A percentile compares a stretch with the other conserved stretches of the same genome.
Evolutionary conservation across 305 asterid genomes (phyloP).

Genomic region (Ruellia speciosa): DNA sequence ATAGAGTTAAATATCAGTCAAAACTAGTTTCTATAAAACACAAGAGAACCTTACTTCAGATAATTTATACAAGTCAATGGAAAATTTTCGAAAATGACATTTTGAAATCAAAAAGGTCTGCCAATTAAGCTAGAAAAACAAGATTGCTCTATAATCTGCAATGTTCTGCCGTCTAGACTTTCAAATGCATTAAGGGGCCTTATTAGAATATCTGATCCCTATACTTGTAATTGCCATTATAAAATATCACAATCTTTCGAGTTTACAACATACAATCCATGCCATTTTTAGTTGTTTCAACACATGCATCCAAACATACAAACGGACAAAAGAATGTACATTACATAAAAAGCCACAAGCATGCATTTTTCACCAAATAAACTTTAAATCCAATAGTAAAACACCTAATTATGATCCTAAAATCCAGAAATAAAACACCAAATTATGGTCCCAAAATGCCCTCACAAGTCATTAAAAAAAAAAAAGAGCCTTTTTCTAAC

Average conservation of each 20-base stretch:
- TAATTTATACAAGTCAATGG: too few species aligned
- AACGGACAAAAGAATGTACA: neutral
- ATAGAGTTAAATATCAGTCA: too few species aligned
- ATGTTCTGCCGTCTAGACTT: too few species aligned
- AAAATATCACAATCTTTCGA: neutral
- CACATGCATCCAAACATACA: neutral
- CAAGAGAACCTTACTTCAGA: too few species aligned
- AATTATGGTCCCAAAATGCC: neutral
- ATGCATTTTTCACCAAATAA: neutral
- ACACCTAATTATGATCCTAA: neutral
- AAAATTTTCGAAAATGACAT: too few species aligned
- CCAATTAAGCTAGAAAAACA: too few species aligned
- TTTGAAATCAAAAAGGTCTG: too few species aligned
- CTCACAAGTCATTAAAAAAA: neutral
- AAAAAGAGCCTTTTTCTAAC: conserved; percentile 15
- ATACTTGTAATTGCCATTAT: neutral
- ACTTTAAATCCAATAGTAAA: neutral
- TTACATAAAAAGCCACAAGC: neutral
- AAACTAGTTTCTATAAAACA: too few species aligned
- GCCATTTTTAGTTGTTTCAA: neutral
- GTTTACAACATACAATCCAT: too few species aligned
- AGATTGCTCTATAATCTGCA: too few species aligned
- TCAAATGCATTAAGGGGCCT: too few species aligned
- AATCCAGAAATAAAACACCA: neutral
- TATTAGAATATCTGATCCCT: neutral